Conservation (phyloP, 768 basidiomycete species). For the Russula sp. region DNA sequence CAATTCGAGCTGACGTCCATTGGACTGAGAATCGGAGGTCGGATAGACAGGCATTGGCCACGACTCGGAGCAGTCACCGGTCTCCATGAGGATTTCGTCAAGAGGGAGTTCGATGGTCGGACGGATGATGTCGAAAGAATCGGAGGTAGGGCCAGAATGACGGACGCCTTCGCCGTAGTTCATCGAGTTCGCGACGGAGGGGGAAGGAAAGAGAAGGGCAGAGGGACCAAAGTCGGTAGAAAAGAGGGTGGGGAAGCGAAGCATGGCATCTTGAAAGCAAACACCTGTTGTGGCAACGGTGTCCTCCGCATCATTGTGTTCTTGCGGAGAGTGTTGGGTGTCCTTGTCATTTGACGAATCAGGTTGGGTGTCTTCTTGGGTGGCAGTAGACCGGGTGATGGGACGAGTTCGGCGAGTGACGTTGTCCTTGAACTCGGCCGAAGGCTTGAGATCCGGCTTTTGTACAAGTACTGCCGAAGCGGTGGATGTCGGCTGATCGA, state of each 20-base stretch:
- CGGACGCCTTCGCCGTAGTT: slow-evolving; percentile 76
- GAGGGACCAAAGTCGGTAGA: slow-evolving; percentile 73
- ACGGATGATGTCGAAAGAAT: slow-evolving; percentile 60
- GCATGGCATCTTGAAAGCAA: slow-evolving; percentile 39
- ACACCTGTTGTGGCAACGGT: slow-evolving; percentile 24
- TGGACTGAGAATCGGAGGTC: slow-evolving; percentile 17
- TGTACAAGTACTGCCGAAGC: slow-evolving; percentile 48
- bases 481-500: slow-evolving; percentile 62
- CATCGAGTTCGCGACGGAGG: slow-evolving; percentile 63
- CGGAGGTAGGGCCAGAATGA: slow-evolving; percentile 42
- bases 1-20: slow-evolving; percentile 31
- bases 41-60: slow-evolving; percentile 33
- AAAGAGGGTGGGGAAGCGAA: slow-evolving; percentile 74
- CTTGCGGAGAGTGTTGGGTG: slow-evolving; percentile 39
- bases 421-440: slow-evolving; percentile 59
- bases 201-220: slow-evolving; percentile 65
- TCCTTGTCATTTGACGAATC: slow-evolving; percentile 37
- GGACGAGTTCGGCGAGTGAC: slow-evolving; percentile 42
- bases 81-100: slow-evolving; percentile 70
- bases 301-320: slow-evolving; percentile 35
- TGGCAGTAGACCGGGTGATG: slow-evolving; percentile 40
- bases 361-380: slow-evolving; percentile 34
- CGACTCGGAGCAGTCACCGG: slow-evolving; percentile 36
- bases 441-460: slow-evolving; percentile 67
- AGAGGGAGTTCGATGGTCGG: slow-evolving; percentile 84